Evolutionary conservation across 306 rosid genomes (phyloP).

Genomic region (Quercus cerris): DNA sequence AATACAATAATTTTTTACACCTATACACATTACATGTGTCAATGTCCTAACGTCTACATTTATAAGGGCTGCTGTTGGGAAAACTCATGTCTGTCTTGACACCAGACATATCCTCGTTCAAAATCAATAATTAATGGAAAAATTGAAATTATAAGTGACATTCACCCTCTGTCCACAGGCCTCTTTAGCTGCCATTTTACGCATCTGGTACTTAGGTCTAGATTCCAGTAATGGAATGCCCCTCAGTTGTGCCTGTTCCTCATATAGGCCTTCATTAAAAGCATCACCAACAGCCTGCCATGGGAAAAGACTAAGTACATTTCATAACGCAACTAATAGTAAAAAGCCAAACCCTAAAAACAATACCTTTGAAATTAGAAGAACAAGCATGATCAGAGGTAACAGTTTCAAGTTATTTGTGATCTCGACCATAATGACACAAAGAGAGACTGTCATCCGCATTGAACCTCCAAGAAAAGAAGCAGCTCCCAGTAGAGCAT

Average conservation of each 20-base stretch:
- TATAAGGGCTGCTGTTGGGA: too few relatives aligned
- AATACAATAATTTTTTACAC: neutral
- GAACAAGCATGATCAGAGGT: slow-evolving; percentile 96
- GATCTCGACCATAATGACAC: slow-evolving; percentile 99
- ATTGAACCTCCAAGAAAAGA: slow-evolving; percentile 99
- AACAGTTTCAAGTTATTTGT: slow-evolving; percentile 82
- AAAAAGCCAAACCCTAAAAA: slow-evolving; percentile 7
- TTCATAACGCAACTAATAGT: slow-evolving; percentile 8
- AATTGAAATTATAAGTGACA: slow-evolving; percentile 1
- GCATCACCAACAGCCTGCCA: slow-evolving; percentile 86
- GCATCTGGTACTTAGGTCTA: slow-evolving; percentile 92
- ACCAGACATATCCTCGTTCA: neutral
- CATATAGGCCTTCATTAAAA: slow-evolving; percentile 79
- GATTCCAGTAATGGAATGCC: slow-evolving; percentile 93
- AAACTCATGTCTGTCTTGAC: too few relatives aligned
- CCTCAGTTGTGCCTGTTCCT: slow-evolving; percentile 80
- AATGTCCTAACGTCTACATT: too few relatives aligned
- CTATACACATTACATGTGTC: neutral
- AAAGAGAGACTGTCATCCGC: slow-evolving; percentile 94
- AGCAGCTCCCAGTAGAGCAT: slow-evolving; percentile 97
- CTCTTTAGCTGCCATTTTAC: slow-evolving; percentile 87
- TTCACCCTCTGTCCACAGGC: slow-evolving; percentile 87
- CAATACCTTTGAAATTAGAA: slow-evolving; percentile 92
- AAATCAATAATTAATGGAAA: slow-evolving; percentile 7
- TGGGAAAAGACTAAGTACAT: slow-evolving; percentile 12